Evolutionary conservation across 495 filamentous ascomycete genomes (phyloP), one percentile per base, ranked within the genome.

Genomic region (Hypoxylon fuscum): DNA sequence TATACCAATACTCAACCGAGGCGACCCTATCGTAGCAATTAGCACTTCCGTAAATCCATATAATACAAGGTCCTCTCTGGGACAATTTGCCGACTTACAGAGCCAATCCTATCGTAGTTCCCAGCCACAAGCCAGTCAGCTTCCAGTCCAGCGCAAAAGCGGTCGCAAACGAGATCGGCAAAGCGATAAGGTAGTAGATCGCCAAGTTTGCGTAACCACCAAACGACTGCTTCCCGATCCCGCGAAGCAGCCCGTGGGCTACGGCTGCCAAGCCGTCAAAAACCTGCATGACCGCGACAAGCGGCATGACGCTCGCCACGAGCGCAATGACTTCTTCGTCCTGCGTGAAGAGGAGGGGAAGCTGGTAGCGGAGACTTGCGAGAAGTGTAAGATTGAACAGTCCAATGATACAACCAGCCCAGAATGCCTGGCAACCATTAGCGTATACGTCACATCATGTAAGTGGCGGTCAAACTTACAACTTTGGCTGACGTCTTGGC

Each of bases 191-290:
- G 76, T 98, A 98, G 75, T 97, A 98, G 44, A 85, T 87, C 47
- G 89, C 85, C 2, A 98, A 70, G 64, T 91, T 92, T 23, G 93
- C 86, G 71, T 93, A 96, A 3, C 93, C 92, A 1, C 93, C 93
- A 45, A 98, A 84, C 62, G 92, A 87, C 71, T 97, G 94, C 29
- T 89, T 82, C 2, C 93, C 93, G 23, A 94, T 82, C 8, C 93
- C 94, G 18, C 93, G 82, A 23, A 98, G 78, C 27, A 96, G 77
- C 15, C 94, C 93, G 64, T 94, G 92, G 62, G 88, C 90, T 62
- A 87, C 88, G 6, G 87, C 81, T 0, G 92, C 88, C 38, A 95
- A 70, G 10, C 88, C 85, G 68, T 98, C 94, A 60, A 94, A 92
- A 1, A 95, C 81, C 73, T 98, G 93, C 80, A 96, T 96, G 0